Base-by-base conservation (phyloP, 495 filamentous ascomycete genomes). In the Staphylotrichum tortipilum region DNA sequence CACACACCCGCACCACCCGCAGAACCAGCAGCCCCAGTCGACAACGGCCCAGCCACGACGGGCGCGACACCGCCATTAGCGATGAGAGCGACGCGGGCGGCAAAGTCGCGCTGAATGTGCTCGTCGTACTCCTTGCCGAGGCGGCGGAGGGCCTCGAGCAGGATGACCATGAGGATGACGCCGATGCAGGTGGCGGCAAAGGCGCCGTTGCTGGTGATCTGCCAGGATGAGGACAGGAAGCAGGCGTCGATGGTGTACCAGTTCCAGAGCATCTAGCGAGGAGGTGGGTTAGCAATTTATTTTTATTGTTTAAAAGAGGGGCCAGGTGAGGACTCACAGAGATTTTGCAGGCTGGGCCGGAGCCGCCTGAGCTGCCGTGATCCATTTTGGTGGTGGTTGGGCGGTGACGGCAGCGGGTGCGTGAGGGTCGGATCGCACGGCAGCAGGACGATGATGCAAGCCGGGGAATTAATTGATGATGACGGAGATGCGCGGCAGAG, bases 101-200 rank as follows among this genome's bases (percentile, higher is more conserved):
- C 42, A 19, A 72, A 71, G 24, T 66, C 63, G 9, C 68, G 63
- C 23, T 69, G 48, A 44, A 78, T 65, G 53, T 61, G 67, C 43
- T 62, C 63, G 63, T 80, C 78, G 59, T 77, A 80, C 52, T 79
- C 77, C 33, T 71, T 74, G 43, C 66, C 69, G 26, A 68, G n/a
- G 14, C 78, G 71, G 14, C 78, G 75, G 15, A 77, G 58, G 28
- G 67, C 59, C 54, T 81, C 77, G 56, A 81, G 70, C 18, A 53
- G 21, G n/a, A 80, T 60, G 50, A 74, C 75, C 49, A 81, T 69
- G 12, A 78, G 56, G 43, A 79, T 65, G 26, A 78, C 71, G 44
- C 77, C 77, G 61, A 81, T 75, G 63, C 77, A 80, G n/a, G 75
- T 71, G 18, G 67, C 75, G 7, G 77, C 78, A 51, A 80, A 78